Conservation (phyloP, 495 filamentous ascomycete species). For the Daldinia decipiens region DNA sequence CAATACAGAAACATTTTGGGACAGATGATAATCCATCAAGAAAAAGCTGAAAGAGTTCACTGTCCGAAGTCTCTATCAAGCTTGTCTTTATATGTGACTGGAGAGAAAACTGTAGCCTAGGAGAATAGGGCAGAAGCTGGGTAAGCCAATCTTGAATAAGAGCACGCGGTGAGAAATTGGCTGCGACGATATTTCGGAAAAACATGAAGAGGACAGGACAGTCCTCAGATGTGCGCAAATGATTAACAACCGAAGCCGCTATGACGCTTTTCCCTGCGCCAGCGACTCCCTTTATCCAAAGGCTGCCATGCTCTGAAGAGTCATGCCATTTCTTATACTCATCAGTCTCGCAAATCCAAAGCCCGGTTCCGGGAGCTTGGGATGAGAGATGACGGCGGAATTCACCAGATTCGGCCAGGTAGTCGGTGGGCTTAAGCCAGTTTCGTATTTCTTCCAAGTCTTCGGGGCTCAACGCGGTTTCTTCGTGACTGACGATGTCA, state of each 20-base stretch:
- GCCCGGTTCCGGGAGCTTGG: background rate
- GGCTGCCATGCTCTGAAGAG: background rate
- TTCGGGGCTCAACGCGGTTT: background rate
- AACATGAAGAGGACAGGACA: background rate
- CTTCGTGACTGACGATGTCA: background rate
- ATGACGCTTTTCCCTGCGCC: constrained; percentile 1
- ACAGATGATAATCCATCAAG: background rate
- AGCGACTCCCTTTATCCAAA: background rate
- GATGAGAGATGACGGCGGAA: background rate
- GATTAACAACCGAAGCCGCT: background rate
- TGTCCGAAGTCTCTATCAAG: background rate
- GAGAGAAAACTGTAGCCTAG: background rate
- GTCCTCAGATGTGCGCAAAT: background rate
- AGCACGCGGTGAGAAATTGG: background rate
- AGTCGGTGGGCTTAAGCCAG: background rate
- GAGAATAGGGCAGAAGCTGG: constrained; percentile 3
- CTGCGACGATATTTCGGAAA: background rate
- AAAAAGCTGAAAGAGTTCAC: background rate
- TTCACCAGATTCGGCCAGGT: background rate
- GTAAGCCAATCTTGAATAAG: constrained; percentile 2
- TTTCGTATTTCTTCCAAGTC: background rate
- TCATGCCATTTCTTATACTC: background rate
- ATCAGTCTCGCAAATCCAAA: background rate
- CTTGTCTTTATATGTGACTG: background rate
- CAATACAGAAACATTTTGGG: background rate